phyloP scores from a whole-genome alignment of 495 filamentous ascomycete species.

The Hypoxylon crocopeplum region DNA sequence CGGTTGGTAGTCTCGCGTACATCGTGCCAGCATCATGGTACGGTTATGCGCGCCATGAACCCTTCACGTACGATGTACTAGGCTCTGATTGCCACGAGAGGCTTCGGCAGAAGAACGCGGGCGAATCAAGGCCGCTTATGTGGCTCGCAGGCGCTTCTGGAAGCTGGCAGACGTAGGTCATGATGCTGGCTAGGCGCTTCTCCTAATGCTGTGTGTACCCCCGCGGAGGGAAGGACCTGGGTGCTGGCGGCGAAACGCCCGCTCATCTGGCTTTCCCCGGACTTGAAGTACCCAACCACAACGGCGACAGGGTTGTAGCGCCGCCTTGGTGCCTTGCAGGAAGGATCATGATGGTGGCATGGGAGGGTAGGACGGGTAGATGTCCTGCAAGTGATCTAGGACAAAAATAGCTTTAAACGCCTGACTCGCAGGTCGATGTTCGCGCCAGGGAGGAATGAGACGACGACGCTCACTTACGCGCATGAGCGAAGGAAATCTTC shows the following conservation, averaged over 20 bases:
- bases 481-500: slow-evolving; percentile 31
- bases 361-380: slow-evolving; percentile 23
- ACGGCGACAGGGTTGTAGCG: slow-evolving; percentile 14
- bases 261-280: slow-evolving; percentile 24
- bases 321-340: slow-evolving; percentile 27
- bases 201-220: slow-evolving; percentile 1
- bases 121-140: not conserved
- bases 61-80: not conserved
- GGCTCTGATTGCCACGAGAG: slow-evolving; percentile 1
- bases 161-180: slow-evolving; percentile 18
- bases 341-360: slow-evolving; percentile 23
- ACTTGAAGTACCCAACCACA: slow-evolving; percentile 11
- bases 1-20: slow-evolving; percentile 16
- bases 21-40: slow-evolving; percentile 12
- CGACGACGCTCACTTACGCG: slow-evolving; percentile 20
- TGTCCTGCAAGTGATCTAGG: slow-evolving; percentile 33
- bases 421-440: slow-evolving; percentile 6
- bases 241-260: slow-evolving; percentile 29
- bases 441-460: slow-evolving; percentile 3
- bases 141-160: slow-evolving; percentile 28
- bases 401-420: slow-evolving; percentile 25
- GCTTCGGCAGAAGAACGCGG: not conserved
- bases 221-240: not conserved
- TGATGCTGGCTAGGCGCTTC: slow-evolving; percentile 10
- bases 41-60: not conserved